Base-by-base conservation (phyloP, 23 red algal species). In the Gracilaria gracilis region DNA sequence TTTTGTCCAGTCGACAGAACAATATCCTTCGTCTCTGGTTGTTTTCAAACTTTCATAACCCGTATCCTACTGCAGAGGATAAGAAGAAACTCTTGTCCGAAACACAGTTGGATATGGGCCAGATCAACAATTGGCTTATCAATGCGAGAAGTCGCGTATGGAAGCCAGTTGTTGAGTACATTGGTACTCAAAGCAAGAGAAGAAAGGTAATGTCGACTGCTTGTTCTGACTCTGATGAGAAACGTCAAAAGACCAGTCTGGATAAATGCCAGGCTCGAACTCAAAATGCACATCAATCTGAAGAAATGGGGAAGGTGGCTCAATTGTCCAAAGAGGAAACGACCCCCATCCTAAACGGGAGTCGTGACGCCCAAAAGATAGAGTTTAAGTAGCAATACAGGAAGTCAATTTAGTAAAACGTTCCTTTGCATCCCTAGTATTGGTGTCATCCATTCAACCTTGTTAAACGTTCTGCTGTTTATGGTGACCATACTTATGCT, bases 61-160 rank as follows among this genome's bases (percentile, higher is more conserved):
- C 87, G 19, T 90, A 90, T 42, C 87, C 87, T 25, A 70, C 48
- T 31, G 31, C 39, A 21, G 54, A 64, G 38, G 72, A 90, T 29
- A 90, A 90, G 39, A 66, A 65, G 39, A 32, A 65, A 9, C 72
- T 90, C 7, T 17, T 57, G 20, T 27, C 16, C 6, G 74, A 81
- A 49, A 90, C 87, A 24, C 55, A 61, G 28, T 57, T 90, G 7
- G 72, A 74, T 31, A 66, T 54, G 32, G 61, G 24, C 15, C 93
- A 95, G 66, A 44, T 95, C 4, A 95, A 95, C 74, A 96, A 96
- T 40, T 96, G 95, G 95, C 83, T 96, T 14, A 96, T 96, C 35
- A 96, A 96, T 51, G 89, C 89, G 51, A 77, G 95, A 35, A 87
- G 90, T 62, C 81, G 95, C 37, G 24, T 96, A 16, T 96, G 95